Conservation (phyloP, 1,284 basidiomycete genomes). For the Abortiporus biennis region DNA sequence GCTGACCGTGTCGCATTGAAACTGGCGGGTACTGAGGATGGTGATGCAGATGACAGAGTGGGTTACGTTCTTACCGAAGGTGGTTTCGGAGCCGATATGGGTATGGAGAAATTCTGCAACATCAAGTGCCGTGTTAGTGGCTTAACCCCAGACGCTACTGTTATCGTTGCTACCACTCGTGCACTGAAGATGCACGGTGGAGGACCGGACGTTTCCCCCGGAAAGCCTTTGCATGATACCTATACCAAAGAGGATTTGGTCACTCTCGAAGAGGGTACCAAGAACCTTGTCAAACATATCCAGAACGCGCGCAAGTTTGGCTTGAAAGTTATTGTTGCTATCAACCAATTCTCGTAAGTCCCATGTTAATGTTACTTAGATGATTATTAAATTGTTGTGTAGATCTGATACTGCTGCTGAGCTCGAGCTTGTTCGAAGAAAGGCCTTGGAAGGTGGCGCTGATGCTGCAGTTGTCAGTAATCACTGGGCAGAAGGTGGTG, state of each 20-base stretch:
- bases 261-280: conserved; percentile 87
- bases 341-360: conserved; percentile 92
- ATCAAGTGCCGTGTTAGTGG: conserved; percentile 98
- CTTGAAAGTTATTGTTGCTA: conserved; percentile 92
- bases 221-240: conserved; percentile 89
- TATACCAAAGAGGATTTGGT: conserved; percentile 94
- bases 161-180: conserved; percentile 96
- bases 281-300: conserved; percentile 93
- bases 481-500: conserved; percentile 95
- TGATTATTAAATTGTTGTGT: conserved; percentile 7
- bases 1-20: conserved; percentile 96
- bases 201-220: conserved; percentile 94
- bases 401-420: conserved; percentile 92
- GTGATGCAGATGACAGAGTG: conserved; percentile 74
- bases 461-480: conserved; percentile 94
- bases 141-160: conserved; percentile 87
- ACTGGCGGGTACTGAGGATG: conserved; percentile 93
- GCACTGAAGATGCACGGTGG: conserved; percentile 99
- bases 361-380: neutral
- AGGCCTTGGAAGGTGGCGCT: conserved; percentile 82
- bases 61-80: conserved; percentile 99
- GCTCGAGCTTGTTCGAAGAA: conserved; percentile 78
- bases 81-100: conserved; percentile 99
- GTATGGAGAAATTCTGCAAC: conserved; percentile 99
- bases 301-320: conserved; percentile 95